Evolutionary conservation across 306 rosid genomes (phyloP).

Genomic region (Comarum palustre): DNA sequence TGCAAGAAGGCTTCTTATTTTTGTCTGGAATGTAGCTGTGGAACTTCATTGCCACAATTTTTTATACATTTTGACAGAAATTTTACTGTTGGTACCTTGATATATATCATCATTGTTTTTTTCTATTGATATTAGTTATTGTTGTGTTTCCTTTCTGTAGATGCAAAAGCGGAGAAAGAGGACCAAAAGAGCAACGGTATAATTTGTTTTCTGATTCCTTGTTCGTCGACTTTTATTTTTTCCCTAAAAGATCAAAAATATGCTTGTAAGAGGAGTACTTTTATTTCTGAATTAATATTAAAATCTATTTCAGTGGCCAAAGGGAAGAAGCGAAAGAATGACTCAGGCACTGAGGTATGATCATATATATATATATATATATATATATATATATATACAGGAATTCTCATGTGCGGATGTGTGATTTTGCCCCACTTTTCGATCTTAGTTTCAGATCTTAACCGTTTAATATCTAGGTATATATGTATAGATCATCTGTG

Average conservation of each 20-base stretch:
- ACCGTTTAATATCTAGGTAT: no score
- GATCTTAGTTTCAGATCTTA: no score
- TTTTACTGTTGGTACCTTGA: background rate
- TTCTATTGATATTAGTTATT: constrained; percentile 6
- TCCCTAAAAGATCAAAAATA: background rate
- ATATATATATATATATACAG: no score
- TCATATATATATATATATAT: background rate
- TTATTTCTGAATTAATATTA: constrained; percentile 6
- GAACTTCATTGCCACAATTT: background rate
- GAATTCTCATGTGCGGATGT: no score
- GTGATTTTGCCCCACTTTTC: no score
- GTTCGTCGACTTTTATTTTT: background rate
- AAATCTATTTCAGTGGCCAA: constrained; percentile 55
- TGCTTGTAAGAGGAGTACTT: constrained; percentile 3
- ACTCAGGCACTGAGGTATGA: constrained; percentile 56
- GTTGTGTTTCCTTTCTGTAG: constrained; percentile 43
- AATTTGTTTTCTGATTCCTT: constrained; percentile 20
- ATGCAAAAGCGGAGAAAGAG: constrained; percentile 71
- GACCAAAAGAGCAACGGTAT: constrained; percentile 66
- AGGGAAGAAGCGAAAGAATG: constrained; percentile 83
- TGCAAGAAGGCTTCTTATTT: background rate
- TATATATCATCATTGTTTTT: background rate
- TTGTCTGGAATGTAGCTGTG: background rate
- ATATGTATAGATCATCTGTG: no score
- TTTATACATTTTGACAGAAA: background rate